Conservation (phyloP, 805 yeast species). For the Candida piceae region DNA sequence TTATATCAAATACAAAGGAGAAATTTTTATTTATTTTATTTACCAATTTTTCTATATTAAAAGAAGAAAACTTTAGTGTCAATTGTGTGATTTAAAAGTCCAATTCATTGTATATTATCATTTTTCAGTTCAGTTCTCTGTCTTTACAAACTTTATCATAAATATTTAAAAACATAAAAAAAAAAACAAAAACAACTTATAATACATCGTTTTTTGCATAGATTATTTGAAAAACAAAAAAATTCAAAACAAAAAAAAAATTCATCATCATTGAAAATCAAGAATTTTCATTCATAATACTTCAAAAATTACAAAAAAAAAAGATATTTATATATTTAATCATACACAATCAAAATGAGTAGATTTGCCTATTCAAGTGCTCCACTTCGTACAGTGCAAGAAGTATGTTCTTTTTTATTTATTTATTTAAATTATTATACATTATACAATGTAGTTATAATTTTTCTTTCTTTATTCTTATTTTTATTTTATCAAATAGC, state of each 20-base stretch:
- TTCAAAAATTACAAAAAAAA: too few relatives aligned
- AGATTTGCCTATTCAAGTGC: conserved; percentile 94
- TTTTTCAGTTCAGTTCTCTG: too few relatives aligned
- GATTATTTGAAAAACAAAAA: neutral
- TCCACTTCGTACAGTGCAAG: conserved; percentile 94
- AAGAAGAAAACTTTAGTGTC: neutral
- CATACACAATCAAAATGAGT: conserved; percentile 31
- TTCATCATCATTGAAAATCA: neutral
- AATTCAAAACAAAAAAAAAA: neutral
- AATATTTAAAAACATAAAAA: too few relatives aligned
- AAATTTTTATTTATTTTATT: too few relatives aligned
- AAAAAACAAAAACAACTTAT: neutral
- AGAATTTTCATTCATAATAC: too few relatives aligned
- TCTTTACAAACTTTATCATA: too few relatives aligned
- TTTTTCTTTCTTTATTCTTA: too few relatives aligned
- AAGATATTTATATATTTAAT: neutral
- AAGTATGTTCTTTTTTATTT: conserved; percentile 59
- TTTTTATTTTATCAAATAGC: too few relatives aligned
- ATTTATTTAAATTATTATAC: too few relatives aligned
- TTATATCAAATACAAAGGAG: neutral
- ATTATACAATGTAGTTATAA: too few relatives aligned
- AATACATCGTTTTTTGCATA: neutral
- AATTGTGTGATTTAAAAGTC: conserved; percentile 1
- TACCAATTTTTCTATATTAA: too few relatives aligned
- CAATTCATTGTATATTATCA: conserved; percentile 1